Evolutionary conservation across 768 basidiomycete genomes (phyloP).

Genomic region (Punctularia strigosozonata): DNA sequence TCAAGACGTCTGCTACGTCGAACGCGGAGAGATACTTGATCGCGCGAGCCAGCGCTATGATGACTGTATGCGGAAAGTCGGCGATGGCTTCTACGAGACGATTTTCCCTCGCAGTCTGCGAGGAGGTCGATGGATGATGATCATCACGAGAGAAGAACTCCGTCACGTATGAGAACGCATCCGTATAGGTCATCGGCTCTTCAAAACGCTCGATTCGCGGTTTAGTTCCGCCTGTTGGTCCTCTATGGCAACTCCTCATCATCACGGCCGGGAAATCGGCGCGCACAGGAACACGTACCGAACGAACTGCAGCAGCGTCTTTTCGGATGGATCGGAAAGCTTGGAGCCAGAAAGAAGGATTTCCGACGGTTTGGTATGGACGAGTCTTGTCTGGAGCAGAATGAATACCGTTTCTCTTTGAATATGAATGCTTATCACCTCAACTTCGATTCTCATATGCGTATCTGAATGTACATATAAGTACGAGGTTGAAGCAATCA

Average conservation of each 20-base stretch:
- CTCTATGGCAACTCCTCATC: too few relatives aligned
- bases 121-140: too few relatives aligned
- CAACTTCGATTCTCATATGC: slow-evolving; percentile 79
- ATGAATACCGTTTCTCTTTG: too few relatives aligned
- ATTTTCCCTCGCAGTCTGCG: too few relatives aligned
- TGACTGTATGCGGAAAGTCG: slow-evolving; percentile 57
- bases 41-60: slow-evolving; percentile 62
- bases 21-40: slow-evolving; percentile 65
- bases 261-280: slow-evolving; percentile 4
- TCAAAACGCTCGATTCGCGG: slow-evolving; percentile 56
- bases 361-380: slow-evolving; percentile 77
- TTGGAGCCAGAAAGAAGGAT: slow-evolving; percentile 51
- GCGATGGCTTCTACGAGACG: slow-evolving; percentile 48
- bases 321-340: slow-evolving; percentile 59
- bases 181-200: slow-evolving; percentile 42
- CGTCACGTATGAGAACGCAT: slow-evolving; percentile 58
- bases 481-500: slow-evolving; percentile 1
- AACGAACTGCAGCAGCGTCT: slow-evolving; percentile 63
- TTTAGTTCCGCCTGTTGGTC: slow-evolving; percentile 22
- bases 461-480: slow-evolving; percentile 37
- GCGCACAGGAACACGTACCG: slow-evolving; percentile 26
- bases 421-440: slow-evolving; percentile 32
- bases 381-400: slow-evolving; percentile 66
- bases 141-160: too few relatives aligned
- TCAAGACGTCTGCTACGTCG: slow-evolving; percentile 65